Base-by-base conservation (phyloP, 495 filamentous ascomycete species). In the Hypoxylon fuscum region DNA sequence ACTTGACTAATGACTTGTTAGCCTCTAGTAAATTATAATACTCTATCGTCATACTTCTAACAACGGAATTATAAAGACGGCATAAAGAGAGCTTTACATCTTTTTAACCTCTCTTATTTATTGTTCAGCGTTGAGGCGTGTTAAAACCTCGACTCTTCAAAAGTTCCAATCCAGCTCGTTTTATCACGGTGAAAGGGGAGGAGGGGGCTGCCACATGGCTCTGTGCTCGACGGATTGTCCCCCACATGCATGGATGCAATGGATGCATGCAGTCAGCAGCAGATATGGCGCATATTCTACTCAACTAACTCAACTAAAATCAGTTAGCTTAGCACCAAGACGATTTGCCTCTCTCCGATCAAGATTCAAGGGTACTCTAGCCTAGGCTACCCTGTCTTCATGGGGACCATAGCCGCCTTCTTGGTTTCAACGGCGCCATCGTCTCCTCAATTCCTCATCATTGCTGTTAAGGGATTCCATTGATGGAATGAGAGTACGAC, bases 251-350 rank as follows among this genome's bases (percentile, higher is more conserved):
- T n/a, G n/a, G n/a, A n/a, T n/a, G n/a, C n/a, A n/a, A n/a, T n/a
- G n/a, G n/a, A 52, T 37, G 44, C 53, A 58, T 62, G 58, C 58
- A 55, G 58, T 55, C 58, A 62, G 50, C 58, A 49, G 45, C 50
- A 47, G 44, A 42, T 54, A 43, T 43, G 43, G 58, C 50, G 49
- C 49, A 42, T 42, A 4, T 14, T 54, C 49, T 31, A 53, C 23
- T 42, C 25, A 27, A 27, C 25, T 8, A 35, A 35, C 32, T 35
- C 27, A 4, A 29, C 5, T 5, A 29, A 4, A 43, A 43, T 14
- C 21, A 32, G 37, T 22, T 44, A 43, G 27, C 41, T 35, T 21
- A n/a, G n/a, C n/a, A n/a, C 25, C 25, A 27, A 27, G 25, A 27
- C 25, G n/a, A n/a, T 12, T 35, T 35, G 32, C 12, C 32, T 10